These are phyloP conservation scores for Elaeis guineensis DNA, from an alignment of 176 grass and related monocot genomes.

Conservation along the genomic window DNA sequence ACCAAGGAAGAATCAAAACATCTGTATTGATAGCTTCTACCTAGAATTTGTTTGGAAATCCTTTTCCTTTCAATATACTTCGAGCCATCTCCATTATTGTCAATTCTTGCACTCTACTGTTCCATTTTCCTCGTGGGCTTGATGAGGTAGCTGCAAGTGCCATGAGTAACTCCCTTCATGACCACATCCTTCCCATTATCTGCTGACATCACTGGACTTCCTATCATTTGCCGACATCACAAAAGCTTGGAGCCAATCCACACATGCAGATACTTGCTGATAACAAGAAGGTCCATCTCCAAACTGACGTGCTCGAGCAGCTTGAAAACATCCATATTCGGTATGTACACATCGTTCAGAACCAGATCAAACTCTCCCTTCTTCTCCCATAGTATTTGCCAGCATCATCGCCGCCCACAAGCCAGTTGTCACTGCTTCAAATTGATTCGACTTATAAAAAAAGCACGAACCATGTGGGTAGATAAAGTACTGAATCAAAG, in stretches of 20 bases:
- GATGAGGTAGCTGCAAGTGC: constrained; percentile 1
- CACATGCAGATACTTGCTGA: constrained; percentile 1
- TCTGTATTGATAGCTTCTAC: too few relatives aligned
- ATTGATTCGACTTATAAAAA: background rate
- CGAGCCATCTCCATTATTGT: too few relatives aligned
- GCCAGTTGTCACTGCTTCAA: constrained; percentile 1
- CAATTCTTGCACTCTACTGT: too few relatives aligned
- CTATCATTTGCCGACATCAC: background rate
- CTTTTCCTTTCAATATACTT: too few relatives aligned
- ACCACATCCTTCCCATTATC: background rate
- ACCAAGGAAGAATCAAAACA: too few relatives aligned
- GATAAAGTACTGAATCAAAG: background rate
- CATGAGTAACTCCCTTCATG: constrained; percentile 4
- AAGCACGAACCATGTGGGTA: background rate
- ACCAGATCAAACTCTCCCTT: constrained; percentile 9
- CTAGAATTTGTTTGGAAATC: too few relatives aligned
- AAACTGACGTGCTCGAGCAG: constrained; percentile 1
- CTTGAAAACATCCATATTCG: constrained; percentile 16
- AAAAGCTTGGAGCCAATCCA: too few relatives aligned
- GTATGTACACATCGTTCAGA: constrained; percentile 12
- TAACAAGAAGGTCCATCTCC: constrained; percentile 19
- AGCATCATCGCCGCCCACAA: background rate
- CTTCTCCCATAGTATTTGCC: background rate
- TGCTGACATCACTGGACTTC: background rate
- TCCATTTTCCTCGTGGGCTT: background rate